These are phyloP conservation scores for Beverwykella pulmonaria DNA, from an alignment of 495 filamentous ascomycete genomes.

Conservation along the genomic window DNA sequence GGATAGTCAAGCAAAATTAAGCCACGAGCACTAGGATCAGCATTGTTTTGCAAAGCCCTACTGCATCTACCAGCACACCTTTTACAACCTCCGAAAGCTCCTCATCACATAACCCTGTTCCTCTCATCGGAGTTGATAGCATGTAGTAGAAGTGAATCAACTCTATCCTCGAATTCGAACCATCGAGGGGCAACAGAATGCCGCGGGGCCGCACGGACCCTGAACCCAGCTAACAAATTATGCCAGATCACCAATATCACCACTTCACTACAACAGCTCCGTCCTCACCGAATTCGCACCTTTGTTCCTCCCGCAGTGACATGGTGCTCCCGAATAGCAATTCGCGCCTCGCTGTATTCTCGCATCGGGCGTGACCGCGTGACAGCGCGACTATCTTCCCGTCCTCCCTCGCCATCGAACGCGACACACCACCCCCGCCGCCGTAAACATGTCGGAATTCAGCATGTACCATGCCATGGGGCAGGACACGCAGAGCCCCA, in stretches of 20 bases:
- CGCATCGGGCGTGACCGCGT: constrained; percentile 12
- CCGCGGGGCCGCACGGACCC: neutral
- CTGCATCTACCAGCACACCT: no score
- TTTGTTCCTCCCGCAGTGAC: neutral
- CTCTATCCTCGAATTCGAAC: no score
- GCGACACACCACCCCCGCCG: constrained; percentile 3
- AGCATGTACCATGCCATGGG: constrained; percentile 75
- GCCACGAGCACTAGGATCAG: no score
- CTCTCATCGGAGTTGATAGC: no score
- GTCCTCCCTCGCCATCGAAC: constrained; percentile 10
- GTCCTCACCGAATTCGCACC: neutral
- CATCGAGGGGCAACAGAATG: neutral
- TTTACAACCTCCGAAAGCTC: no score
- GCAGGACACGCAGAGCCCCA: constrained; percentile 65
- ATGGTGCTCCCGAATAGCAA: constrained; percentile 1
- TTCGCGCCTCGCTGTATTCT: constrained; percentile 1
- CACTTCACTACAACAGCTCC: neutral
- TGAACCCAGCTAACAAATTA: neutral
- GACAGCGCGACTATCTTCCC: neutral
- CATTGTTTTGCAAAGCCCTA: no score
- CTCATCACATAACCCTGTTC: no score
- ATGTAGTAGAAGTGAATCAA: no score
- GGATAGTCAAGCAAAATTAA: no score
- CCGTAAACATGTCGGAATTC: constrained; percentile 69
- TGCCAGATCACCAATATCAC: constrained; percentile 8